Evolutionary conservation across 2,329 filamentous ascomycete genomes (phyloP), one percentile per base, ranked within the genome.

Genomic region (Colletotrichum costaricense): DNA sequence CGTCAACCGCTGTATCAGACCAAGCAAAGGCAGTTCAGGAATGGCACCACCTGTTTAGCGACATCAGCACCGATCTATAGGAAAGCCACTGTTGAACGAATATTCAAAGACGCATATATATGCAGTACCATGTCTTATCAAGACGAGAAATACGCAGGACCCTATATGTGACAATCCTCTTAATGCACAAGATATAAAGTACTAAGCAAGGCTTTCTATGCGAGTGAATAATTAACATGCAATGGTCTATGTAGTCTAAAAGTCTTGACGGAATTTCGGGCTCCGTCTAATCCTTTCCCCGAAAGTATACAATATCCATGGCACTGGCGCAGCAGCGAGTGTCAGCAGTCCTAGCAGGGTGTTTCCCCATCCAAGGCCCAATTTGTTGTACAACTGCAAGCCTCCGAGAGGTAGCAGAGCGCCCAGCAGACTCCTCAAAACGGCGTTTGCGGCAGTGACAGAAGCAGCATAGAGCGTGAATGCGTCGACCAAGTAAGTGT

Each of bases 401-500:
- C 67, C 74, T n/a, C 60, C 67, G 22, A 76, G 60, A 14, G 74
- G 73, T 2, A 77, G 55, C 4, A 76, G 30, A 2, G 76, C 75
- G 33, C 63, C 75, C 14, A 55, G 69, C 0, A 92, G 79, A 11
- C 82, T 85, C n/a, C 91, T 83, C 14, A 92, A 80, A 0, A 93
- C 87, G 0, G 90, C 89, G 74, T 87, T 92, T 1, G 91, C 91
- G 0, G 93, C 92, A 1, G 93, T 87, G 0, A 86, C 86, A 1
- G 82, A 85, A 16, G 86, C 86, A 5, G 86, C 84, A 68, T 86
- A 87, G 55, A 84, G 74, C 22, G 82, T 82, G 69, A 85, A 87
- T 2, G 88, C 86, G 69, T 94, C 91, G 42, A 93, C 88, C 3
- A 93, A 85, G 76, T 94, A 94, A 3, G 89, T 90, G 68, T 89